Evolutionary conservation across 148 eudicot genomes (phyloP).

Genomic region (Cornus controversa): DNA sequence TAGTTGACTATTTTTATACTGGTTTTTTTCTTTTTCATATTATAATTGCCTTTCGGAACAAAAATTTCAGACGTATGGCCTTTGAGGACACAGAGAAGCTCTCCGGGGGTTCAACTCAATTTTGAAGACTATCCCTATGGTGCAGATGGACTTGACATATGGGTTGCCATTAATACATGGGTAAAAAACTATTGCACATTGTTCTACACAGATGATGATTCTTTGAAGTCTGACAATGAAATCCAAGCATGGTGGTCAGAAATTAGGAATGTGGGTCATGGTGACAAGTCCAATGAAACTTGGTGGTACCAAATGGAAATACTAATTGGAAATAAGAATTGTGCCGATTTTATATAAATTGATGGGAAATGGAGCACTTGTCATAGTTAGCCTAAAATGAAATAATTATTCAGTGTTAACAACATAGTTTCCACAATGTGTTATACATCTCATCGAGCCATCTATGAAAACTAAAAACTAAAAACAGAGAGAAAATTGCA

Average conservation of each 20-base stretch:
- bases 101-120: conserved; percentile 16
- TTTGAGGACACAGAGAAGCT: background rate
- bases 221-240: conserved; percentile 26
- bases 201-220: conserved; percentile 16
- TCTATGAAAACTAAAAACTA: too few relatives aligned
- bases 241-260: conserved; percentile 32
- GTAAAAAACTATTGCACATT: conserved; percentile 16
- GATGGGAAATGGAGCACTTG: too few relatives aligned
- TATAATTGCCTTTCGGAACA: background rate
- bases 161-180: conserved; percentile 30
- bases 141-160: conserved; percentile 31
- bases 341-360: too few relatives aligned
- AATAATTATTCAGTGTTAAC: too few relatives aligned
- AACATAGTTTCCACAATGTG: too few relatives aligned
- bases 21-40: background rate
- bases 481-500: too few relatives aligned
- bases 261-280: conserved; percentile 22
- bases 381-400: too few relatives aligned
- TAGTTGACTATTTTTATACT: background rate
- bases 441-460: too few relatives aligned
- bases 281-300: conserved; percentile 17
- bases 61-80: conserved; percentile 25
- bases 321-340: too few relatives aligned
- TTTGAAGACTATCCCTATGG: conserved; percentile 36
- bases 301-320: conserved; percentile 31